Evolutionary conservation across 2,329 filamentous ascomycete genomes (phyloP), one percentile per base, ranked within the genome.

Genomic region (Aspergillus thermomutatus): DNA sequence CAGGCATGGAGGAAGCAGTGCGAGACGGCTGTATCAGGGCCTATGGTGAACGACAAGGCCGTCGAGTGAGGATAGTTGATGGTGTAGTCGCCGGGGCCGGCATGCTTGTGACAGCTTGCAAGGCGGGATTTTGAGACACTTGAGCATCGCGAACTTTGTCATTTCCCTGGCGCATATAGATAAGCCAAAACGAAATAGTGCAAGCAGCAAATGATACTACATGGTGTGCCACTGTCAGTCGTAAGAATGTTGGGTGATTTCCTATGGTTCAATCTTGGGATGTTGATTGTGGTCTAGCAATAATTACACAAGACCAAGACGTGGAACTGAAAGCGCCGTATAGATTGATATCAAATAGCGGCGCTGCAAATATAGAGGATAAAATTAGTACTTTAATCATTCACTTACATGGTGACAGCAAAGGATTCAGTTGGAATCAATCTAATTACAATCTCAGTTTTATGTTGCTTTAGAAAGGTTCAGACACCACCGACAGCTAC

Each of bases 1-100:
- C 88, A 1, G 92, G 92, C 0, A 82, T 97, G 75, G 89, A 94
- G 65, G 80, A 85, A 43, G 87, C 87, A 57, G 91, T 97, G 41
- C 82, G 87, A 34, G 80, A 83, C 46, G 88, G 88, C 0, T 88
- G 89, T 37, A 67, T 83, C 0, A 85, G 89, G 56, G 79, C 83
- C 50, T 80, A 88, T 55, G 89, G 89, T 1, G 72, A 80, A n/a
- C 75, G 80, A 10, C 79, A 80, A 48, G 88, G 83, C 0, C 74
- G 78, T 54, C 76, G 78, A 26, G 77, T 95, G 3, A 83, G 82
- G 66, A 86, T 97, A 59, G 79, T 97, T 5, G 92, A 97, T 72
- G 92, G 91, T 0, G 72, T 77, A 6, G 67, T 74, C 60, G 71
- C 73, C 31, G 75, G 73, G 49, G 68, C 69, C 57, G 72, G 72